Conservation (phyloP, 73 alveolate genomes). For the Stentor roeselii region DNA sequence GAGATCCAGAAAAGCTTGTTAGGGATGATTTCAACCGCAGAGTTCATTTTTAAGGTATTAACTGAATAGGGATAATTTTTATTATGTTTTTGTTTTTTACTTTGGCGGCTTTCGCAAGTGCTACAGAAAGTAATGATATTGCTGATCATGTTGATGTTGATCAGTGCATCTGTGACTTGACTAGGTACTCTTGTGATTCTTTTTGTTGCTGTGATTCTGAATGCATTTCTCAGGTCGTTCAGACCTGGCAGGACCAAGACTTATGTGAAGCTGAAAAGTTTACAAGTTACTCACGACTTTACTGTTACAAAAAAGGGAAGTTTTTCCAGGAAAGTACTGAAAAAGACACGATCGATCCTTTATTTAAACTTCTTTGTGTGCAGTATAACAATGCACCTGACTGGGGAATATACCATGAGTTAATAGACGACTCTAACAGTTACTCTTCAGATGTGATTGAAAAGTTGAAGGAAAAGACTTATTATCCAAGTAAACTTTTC, state of each 20-base stretch:
- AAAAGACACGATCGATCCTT: neutral
- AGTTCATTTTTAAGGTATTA: neutral
- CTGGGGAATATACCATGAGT: neutral
- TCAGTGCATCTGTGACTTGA: neutral
- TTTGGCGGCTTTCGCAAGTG: neutral
- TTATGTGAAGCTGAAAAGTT: neutral
- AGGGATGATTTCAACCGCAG: constrained; percentile 48
- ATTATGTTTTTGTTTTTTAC: neutral
- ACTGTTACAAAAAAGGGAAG: neutral
- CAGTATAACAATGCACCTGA: neutral
- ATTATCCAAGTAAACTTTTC: neutral
- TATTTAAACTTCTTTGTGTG: too few species aligned
- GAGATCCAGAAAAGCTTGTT: constrained; percentile 82
- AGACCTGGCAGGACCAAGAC: neutral
- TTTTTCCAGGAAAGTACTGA: neutral
- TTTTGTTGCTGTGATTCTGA: neutral
- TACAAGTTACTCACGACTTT: neutral
- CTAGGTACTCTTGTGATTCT: neutral
- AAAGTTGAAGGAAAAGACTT: neutral
- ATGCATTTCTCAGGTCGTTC: neutral
- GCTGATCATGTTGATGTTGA: neutral
- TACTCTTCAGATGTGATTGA: neutral
- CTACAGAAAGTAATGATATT: constrained; percentile 21
- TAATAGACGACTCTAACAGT: neutral
- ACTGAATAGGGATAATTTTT: neutral